A percentile compares a stretch with the other conserved stretches of the same genome.
phyloP scores from a whole-genome alignment of 2,329 filamentous ascomycete genomes.

The Trichoderma atrobrunneum region DNA sequence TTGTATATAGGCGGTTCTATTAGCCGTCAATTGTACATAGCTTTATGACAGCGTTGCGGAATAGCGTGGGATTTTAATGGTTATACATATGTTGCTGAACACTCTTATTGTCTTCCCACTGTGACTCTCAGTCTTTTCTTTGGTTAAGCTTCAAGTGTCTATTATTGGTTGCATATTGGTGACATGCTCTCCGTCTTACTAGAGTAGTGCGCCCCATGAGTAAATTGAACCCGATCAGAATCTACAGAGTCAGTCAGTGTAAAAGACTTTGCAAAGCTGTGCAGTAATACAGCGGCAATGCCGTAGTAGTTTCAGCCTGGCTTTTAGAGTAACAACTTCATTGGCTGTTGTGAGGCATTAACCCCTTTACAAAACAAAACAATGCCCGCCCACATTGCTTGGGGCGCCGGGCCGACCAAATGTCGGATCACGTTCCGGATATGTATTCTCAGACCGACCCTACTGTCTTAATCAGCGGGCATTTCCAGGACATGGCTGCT shows the following conservation, averaged over 20 bases:
- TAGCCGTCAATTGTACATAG: constrained; percentile 1
- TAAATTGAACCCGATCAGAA: not conserved
- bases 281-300: not conserved
- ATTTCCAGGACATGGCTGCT: not conserved
- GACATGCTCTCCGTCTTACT: not conserved
- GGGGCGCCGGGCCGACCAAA: not conserved
- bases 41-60: not conserved
- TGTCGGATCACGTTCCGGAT: not conserved
- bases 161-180: too few relatives aligned
- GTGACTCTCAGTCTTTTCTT: not conserved
- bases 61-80: not conserved
- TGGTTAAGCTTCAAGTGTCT: not conserved
- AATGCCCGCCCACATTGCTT: not conserved
- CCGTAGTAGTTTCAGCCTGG: not conserved
- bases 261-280: not conserved
- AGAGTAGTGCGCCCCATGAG: not conserved
- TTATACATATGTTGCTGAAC: not conserved
- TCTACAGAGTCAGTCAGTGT: not conserved
- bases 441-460: not conserved
- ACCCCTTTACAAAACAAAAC: not conserved
- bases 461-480: not conserved
- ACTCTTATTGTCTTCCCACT: not conserved
- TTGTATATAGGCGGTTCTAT: not conserved
- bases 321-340: not conserved
- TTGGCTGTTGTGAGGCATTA: not conserved